Conservation (phyloP, 2,329 filamentous ascomycete genomes). For the Cadophora gregata region DNA sequence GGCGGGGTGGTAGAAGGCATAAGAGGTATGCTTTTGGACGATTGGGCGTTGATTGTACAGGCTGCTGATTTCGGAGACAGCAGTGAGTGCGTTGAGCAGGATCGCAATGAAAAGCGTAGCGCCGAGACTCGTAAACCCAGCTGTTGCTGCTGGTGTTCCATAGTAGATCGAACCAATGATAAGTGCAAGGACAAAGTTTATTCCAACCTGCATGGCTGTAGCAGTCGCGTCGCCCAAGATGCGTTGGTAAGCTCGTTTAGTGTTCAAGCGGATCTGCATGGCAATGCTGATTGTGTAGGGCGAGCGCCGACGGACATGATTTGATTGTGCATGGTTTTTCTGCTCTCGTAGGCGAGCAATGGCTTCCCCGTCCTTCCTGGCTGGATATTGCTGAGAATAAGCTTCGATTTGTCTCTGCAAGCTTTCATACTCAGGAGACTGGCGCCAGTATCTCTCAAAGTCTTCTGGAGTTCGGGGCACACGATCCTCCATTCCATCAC, state of each 20-base stretch:
- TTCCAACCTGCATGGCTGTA: conserved; percentile 51
- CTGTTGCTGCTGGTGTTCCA: conserved; percentile 58
- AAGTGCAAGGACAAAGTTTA: conserved; percentile 58
- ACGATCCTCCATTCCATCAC: conserved; percentile 60
- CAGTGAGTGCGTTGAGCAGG: conserved; percentile 68
- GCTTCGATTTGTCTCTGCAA: conserved; percentile 55
- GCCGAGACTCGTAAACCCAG: conserved; percentile 66
- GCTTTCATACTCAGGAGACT: conserved; percentile 51
- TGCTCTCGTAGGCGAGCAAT: background rate
- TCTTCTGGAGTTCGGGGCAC: conserved; percentile 61
- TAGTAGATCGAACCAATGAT: conserved; percentile 71
- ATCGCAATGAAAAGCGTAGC: conserved; percentile 73
- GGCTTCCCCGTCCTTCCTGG: conserved; percentile 21
- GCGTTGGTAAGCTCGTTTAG: conserved; percentile 80
- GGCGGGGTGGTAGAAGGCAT: conserved; percentile 89
- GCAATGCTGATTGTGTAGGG: conserved; percentile 82
- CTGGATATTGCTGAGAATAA: conserved; percentile 54
- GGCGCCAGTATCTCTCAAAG: conserved; percentile 58
- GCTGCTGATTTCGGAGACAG: conserved; percentile 67
- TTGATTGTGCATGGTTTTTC: conserved; percentile 47
- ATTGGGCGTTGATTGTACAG: conserved; percentile 88
- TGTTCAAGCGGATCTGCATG: conserved; percentile 80
- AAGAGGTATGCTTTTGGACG: conserved; percentile 87
- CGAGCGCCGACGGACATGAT: conserved; percentile 67
- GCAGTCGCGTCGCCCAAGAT: conserved; percentile 78